Evolutionary conservation across 305 asterid genomes (phyloP).

Genomic region (Striga hermonthica): DNA sequence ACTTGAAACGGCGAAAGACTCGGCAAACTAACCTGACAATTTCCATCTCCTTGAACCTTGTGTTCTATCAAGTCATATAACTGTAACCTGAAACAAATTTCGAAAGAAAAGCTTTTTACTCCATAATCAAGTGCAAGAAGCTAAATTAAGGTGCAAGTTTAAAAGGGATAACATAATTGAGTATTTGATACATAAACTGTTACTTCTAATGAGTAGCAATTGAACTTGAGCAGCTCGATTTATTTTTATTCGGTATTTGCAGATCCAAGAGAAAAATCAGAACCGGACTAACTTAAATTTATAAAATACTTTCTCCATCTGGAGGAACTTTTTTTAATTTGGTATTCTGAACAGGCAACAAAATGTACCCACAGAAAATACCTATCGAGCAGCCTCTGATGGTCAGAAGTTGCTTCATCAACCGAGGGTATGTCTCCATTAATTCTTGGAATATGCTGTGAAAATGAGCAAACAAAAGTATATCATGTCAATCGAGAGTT

Average conservation of each 20-base stretch:
- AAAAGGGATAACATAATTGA: no score
- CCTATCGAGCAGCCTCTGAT: slow-evolving; percentile 94
- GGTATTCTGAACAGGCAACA: slow-evolving; percentile 29
- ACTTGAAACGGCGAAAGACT: slow-evolving; percentile 15
- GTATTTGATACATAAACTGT: slow-evolving; percentile 19
- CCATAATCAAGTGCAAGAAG: no score
- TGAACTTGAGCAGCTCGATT: slow-evolving; percentile 19
- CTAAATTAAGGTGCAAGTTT: no score
- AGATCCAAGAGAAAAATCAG: background rate
- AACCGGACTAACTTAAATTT: no score
- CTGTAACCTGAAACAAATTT: slow-evolving; percentile 63
- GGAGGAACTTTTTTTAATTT: no score
- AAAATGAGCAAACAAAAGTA: no score
- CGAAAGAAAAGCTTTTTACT: no score
- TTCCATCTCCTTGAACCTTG: slow-evolving; percentile 90
- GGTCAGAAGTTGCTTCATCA: slow-evolving; percentile 91
- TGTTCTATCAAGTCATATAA: slow-evolving; percentile 77
- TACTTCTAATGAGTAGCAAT: slow-evolving; percentile 13
- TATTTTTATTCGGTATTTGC: slow-evolving; percentile 17
- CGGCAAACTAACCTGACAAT: slow-evolving; percentile 58
- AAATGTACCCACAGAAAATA: slow-evolving; percentile 36
- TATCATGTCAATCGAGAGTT: no score
- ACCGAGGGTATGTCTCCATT: slow-evolving; percentile 90
- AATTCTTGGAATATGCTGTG: slow-evolving; percentile 88
- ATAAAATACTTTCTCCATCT: no score